phyloP scores from a whole-genome alignment of 1,139 yeast genomes.

The Magnusiomyces ingens region DNA sequence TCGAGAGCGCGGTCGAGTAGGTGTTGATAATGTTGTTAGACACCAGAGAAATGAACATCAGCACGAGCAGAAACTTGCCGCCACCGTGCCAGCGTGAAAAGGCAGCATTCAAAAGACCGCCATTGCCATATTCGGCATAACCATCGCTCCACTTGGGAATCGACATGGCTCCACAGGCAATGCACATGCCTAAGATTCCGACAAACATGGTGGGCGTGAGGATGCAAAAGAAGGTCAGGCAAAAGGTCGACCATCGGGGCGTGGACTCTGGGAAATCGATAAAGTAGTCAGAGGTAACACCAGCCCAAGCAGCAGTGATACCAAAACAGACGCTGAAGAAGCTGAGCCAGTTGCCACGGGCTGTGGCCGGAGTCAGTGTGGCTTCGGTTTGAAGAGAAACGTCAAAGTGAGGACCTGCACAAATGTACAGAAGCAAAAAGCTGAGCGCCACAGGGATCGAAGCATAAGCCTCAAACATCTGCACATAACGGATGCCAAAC shows the following conservation, averaged over 20 bases:
- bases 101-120: conserved; percentile 65
- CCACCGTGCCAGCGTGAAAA: conserved; percentile 71
- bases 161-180: conserved; percentile 59
- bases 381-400: conserved; percentile 39
- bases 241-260: conserved; percentile 49
- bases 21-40: conserved; percentile 78
- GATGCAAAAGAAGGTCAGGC: conserved; percentile 62
- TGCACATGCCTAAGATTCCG: conserved; percentile 63
- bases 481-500: conserved; percentile 66
- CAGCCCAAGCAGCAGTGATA: conserved; percentile 86
- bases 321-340: conserved; percentile 72
- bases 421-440: conserved; percentile 62
- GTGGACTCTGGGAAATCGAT: conserved; percentile 73
- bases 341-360: conserved; percentile 62
- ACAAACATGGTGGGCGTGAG: conserved; percentile 71
- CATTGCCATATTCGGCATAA: conserved; percentile 60
- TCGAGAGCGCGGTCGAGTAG: conserved; percentile 76
- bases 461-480: conserved; percentile 60
- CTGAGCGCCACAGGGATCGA: conserved; percentile 66
- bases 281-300: conserved; percentile 79
- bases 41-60: conserved; percentile 65
- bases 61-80: conserved; percentile 66
- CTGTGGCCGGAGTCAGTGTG: conserved; percentile 36
- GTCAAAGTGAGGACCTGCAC: conserved; percentile 49
- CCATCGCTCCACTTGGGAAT: conserved; percentile 54